Conservation (phyloP, 768 basidiomycete genomes). For the Tubosaeta sp. region DNA sequence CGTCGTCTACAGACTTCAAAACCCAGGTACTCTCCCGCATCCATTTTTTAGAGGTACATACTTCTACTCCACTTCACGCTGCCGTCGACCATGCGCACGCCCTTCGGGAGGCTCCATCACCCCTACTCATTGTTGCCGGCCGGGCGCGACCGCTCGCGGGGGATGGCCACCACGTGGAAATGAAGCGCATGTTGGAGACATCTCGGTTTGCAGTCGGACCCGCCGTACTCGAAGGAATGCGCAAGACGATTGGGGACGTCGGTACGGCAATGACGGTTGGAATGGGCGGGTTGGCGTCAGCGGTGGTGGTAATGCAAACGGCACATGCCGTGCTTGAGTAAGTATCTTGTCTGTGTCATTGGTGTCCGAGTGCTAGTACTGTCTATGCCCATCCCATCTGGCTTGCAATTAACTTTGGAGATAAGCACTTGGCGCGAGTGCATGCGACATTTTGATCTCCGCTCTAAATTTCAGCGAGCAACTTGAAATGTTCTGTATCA, state of each 20-base stretch:
- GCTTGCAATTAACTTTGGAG: too few species aligned
- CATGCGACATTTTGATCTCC: too few species aligned
- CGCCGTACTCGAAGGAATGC: conserved; percentile 37
- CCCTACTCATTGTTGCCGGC: conserved; percentile 64
- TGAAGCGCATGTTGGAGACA: conserved; percentile 57
- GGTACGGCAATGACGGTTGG: conserved; percentile 73
- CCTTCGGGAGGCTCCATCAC: conserved; percentile 24
- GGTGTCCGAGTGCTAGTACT: too few species aligned
- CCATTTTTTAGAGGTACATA: conserved; percentile 52
- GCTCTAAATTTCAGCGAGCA: too few species aligned
- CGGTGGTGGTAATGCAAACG: conserved; percentile 70
- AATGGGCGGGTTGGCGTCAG: conserved; percentile 39
- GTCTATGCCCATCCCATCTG: too few species aligned
- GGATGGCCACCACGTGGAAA: conserved; percentile 65
- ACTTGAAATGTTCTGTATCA: too few species aligned
- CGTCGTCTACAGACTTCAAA: conserved; percentile 11
- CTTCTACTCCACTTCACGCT: conserved; percentile 59
- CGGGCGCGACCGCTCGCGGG: conserved; percentile 67
- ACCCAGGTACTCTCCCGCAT: conserved; percentile 52
- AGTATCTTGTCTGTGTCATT: too few species aligned
- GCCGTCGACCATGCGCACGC: conserved; percentile 40
- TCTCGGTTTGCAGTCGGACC: not conserved
- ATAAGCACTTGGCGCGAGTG: too few species aligned
- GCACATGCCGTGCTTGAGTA: conserved; percentile 28
- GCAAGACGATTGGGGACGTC: conserved; percentile 84